A percentile compares a stretch with the other conserved stretches of the same genome.
Conservation (phyloP, 2,329 filamentous ascomycete genomes). For the Metarhizium album region DNA sequence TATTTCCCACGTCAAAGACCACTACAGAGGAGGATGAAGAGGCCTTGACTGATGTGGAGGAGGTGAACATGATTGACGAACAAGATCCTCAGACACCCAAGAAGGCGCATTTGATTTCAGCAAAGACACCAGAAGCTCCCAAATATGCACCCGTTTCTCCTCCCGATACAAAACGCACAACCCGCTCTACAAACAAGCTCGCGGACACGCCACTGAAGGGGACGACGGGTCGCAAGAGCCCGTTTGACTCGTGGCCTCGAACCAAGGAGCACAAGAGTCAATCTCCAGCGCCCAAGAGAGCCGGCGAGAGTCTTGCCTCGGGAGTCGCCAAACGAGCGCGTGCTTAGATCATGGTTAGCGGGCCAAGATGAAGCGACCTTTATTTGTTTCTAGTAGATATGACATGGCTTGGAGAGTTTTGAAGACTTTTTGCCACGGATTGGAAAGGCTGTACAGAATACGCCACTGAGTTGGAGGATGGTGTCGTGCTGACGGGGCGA, state of each 20-base stretch:
- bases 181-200: conserved; percentile 44
- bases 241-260: conserved; percentile 59
- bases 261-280: conserved; percentile 45
- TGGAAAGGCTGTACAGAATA: background rate
- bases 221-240: conserved; percentile 33
- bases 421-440: background rate
- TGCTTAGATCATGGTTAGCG: conserved; percentile 12
- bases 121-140: conserved; percentile 42
- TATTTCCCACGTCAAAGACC: conserved; percentile 49
- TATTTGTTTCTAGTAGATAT: background rate
- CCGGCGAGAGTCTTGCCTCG: conserved; percentile 21
- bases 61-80: conserved; percentile 21
- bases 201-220: conserved; percentile 31
- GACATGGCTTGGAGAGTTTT: background rate
- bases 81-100: conserved; percentile 26
- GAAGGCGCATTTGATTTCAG: conserved; percentile 18
- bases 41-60: conserved; percentile 48
- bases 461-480: background rate
- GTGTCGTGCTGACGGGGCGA: background rate
- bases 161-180: conserved; percentile 50
- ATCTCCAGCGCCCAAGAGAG: conserved; percentile 34
- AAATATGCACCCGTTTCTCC: conserved; percentile 49
- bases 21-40: conserved; percentile 45
- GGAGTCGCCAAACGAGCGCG: conserved; percentile 26
- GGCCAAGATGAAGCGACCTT: background rate